Percentiles rank a stretch among this genome's conserved stretches.
Conservation (phyloP, 2,329 filamentous ascomycete genomes). For the Beauveria caledonica region DNA sequence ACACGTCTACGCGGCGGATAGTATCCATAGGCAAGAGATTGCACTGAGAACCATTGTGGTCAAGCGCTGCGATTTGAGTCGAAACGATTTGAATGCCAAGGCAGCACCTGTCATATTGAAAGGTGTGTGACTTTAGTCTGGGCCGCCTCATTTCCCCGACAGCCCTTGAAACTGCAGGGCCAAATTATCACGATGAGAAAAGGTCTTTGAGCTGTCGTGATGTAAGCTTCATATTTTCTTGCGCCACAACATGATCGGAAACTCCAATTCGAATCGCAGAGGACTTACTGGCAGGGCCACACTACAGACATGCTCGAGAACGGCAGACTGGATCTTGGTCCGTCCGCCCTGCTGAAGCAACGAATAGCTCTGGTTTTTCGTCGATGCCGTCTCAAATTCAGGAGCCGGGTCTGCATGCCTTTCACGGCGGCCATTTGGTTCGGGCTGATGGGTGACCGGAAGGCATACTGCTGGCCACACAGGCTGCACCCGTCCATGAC, state of each 20-base stretch:
- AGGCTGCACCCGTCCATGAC: constrained; percentile 11
- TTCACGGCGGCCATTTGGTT: constrained; percentile 43
- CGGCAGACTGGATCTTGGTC: constrained; percentile 26
- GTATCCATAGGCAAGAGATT: constrained; percentile 28
- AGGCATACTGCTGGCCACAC: constrained; percentile 13
- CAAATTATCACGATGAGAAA: constrained; percentile 22
- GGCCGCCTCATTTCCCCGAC: constrained; percentile 30
- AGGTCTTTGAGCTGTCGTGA: constrained; percentile 26
- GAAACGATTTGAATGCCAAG: too few relatives aligned
- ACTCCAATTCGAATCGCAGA: constrained; percentile 30
- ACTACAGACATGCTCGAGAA: constrained; percentile 50
- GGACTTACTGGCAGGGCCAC: constrained; percentile 28
- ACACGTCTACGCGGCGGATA: constrained; percentile 39
- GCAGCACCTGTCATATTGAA: too few relatives aligned
- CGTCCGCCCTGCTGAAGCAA: constrained; percentile 26
- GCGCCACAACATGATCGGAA: constrained; percentile 50
- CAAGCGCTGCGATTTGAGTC: constrained; percentile 26
- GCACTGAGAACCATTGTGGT: constrained; percentile 33
- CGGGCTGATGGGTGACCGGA: constrained; percentile 37
- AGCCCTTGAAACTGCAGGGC: constrained; percentile 35
- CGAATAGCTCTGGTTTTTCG: constrained; percentile 29
- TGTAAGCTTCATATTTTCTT: constrained; percentile 45
- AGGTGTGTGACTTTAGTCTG: too few relatives aligned
- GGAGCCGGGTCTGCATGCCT: constrained; percentile 40
- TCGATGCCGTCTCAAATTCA: constrained; percentile 21